Percentiles rank a stretch among this genome's conserved stretches.
phyloP scores from a whole-genome alignment of 2,329 filamentous ascomycete species.

The Colletotrichum sp. region DNA sequence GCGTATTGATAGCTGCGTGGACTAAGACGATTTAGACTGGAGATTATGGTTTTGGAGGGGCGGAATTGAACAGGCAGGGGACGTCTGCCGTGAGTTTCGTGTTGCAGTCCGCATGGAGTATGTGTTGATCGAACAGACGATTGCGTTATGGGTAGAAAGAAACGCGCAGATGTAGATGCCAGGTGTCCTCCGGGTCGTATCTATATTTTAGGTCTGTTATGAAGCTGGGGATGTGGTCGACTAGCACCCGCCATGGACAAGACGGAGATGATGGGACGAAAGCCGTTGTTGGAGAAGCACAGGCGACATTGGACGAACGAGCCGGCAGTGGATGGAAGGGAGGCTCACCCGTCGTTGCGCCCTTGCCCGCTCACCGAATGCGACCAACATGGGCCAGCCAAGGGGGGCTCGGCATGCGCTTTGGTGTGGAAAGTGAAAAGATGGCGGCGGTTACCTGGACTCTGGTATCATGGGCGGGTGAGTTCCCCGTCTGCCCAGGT shows the following conservation, averaged over 20 bases:
- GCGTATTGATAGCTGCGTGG: not conserved
- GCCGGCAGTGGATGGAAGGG: not conserved
- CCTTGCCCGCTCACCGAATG: constrained; percentile 1
- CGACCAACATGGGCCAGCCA: not conserved
- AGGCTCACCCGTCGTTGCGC: not conserved
- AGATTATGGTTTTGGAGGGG: not conserved
- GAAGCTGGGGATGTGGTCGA: not conserved
- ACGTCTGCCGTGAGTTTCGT: not conserved
- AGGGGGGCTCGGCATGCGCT: not conserved
- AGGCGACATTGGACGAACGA: not conserved
- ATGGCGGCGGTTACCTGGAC: not conserved
- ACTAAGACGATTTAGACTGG: not conserved
- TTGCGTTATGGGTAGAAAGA: not conserved
- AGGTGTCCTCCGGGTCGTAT: not conserved
- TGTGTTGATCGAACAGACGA: not conserved
- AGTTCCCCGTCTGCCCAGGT: not conserved
- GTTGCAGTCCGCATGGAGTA: not conserved
- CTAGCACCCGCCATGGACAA: not conserved
- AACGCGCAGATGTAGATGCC: not conserved
- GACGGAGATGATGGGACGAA: not conserved
- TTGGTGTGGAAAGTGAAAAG: not conserved
- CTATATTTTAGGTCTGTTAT: not conserved
- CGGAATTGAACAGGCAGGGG: not conserved
- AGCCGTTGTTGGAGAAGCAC: constrained; percentile 3
- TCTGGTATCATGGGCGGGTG: not conserved